Evolutionary conservation across 164 flowering plant genomes (phyloP), one percentile per base, ranked within the genome.

Genomic region (Saururus chinensis): DNA sequence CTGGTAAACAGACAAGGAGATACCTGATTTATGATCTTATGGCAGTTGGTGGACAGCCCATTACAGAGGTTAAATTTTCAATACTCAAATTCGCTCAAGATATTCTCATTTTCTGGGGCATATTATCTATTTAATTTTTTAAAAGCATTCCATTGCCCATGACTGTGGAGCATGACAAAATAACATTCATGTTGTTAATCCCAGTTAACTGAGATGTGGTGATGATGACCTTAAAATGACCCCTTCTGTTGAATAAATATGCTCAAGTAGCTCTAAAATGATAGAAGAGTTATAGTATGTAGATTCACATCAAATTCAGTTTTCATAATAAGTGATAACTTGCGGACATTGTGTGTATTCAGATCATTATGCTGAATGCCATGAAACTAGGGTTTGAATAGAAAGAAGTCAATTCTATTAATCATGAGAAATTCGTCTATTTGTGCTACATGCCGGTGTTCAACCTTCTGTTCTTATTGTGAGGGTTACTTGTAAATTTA

Each of bases 21-120:
- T 95, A 95, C 72, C 84, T 95, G 40, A 89, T 95, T 61, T 95
- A 95, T 76, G 99, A 95, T 77, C 62, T 95, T 68, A 87, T 95
- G 80, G 90, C 89, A 59, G 62, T 85, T 37, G 89, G 87, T 67
- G 66, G 68, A 4, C 67, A 64, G 22, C 78, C 97, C 55, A 60
- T 87, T 17, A 71, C 80, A 54, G 93, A 95, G 99, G 99, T 91
- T 69, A 65, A 84, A 62, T 64, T 23, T 30, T 30, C 2, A 30
- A 30, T 2, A 2, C 37, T 6, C 6, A 30, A 30, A 30, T 30
- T 30, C 37, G 6, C 37, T 30, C 37, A 30, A 6, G 37, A 30
- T 30, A 2, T 30, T 30, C 6, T 30, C 6, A 30, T 45, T 45
- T 3, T 45, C 49, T 45, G 17, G 49, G 14, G 14, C 49, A 10